These are phyloP conservation scores for Stevia rebaudiana DNA, from an alignment of 140 eudicot species.

Conservation along the genomic window DNA sequence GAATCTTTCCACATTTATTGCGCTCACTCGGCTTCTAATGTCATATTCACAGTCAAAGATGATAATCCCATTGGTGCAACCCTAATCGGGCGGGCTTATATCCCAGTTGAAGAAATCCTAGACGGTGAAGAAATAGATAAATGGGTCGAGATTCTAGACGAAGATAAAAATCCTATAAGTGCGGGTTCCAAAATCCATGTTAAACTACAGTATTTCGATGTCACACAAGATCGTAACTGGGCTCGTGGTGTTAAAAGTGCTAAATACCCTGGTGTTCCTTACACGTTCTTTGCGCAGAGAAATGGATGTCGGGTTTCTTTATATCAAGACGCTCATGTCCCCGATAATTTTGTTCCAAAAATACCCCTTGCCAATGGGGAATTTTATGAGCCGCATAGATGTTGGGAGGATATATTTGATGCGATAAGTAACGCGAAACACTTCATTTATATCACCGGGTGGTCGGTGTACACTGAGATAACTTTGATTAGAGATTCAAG, in stretches of 20 bases:
- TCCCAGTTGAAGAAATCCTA: conserved; percentile 51
- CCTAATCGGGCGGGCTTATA: conserved; percentile 64
- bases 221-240: conserved; percentile 63
- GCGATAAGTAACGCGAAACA: conserved; percentile 68
- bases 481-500: conserved; percentile 57
- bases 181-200: conserved; percentile 71
- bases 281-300: conserved; percentile 64
- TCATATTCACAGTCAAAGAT: conserved; percentile 59
- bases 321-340: conserved; percentile 85
- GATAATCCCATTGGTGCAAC: conserved; percentile 76
- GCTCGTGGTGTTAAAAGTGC: conserved; percentile 49
- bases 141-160: conserved; percentile 66
- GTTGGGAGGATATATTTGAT: conserved; percentile 82
- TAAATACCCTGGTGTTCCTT: conserved; percentile 76
- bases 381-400: conserved; percentile 53
- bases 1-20: conserved; percentile 79
- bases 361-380: conserved; percentile 66
- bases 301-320: conserved; percentile 59
- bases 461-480: conserved; percentile 73
- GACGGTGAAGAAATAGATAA: conserved; percentile 55
- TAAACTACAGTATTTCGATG: conserved; percentile 59
- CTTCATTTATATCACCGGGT: conserved; percentile 67
- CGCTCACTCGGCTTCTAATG: conserved; percentile 54
- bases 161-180: conserved; percentile 43
- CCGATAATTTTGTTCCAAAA: conserved; percentile 61